Conservation (phyloP, 2,329 filamentous ascomycete genomes). For the Fusarium piperis region DNA sequence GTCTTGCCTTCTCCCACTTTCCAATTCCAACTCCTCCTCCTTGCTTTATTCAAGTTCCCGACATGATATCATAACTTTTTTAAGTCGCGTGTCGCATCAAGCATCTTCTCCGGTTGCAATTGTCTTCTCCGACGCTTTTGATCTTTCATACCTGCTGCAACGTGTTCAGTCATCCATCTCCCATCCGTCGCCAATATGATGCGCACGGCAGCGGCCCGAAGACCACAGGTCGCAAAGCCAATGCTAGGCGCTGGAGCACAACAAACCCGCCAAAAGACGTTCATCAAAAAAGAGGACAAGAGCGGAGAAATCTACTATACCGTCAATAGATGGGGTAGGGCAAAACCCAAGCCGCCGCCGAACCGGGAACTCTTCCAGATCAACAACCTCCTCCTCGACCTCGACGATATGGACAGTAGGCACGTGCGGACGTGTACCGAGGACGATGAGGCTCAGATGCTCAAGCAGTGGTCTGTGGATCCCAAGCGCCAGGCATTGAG, state of each 20-base stretch:
- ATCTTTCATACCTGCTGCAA: background rate
- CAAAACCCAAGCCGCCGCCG: conserved; percentile 12
- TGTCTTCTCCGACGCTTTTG: background rate
- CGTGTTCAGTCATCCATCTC: background rate
- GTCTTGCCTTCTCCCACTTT: background rate
- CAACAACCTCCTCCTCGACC: conserved; percentile 58
- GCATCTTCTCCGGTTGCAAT: background rate
- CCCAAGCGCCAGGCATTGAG: conserved; percentile 36
- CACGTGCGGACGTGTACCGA: conserved; percentile 55
- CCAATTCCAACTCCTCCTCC: background rate
- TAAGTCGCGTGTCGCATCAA: background rate
- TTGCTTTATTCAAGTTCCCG: background rate
- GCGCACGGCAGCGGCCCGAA: conserved; percentile 8
- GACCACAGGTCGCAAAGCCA: background rate
- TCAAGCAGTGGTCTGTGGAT: conserved; percentile 43
- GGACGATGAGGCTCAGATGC: conserved; percentile 47
- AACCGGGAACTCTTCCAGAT: conserved; percentile 51
- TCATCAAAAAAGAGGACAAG: conserved; percentile 35
- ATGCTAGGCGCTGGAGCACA: background rate
- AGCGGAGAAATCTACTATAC: conserved; percentile 43
- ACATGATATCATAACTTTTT: background rate
- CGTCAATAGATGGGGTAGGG: conserved; percentile 26
- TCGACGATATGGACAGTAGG: conserved; percentile 59
- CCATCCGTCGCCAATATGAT: conserved; percentile 28
- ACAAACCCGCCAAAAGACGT: conserved; percentile 35